Evolutionary conservation across 345 rosid species (phyloP), one percentile per base, ranked within the genome.

Genomic region (Rhodomyrtus tomentosa): DNA sequence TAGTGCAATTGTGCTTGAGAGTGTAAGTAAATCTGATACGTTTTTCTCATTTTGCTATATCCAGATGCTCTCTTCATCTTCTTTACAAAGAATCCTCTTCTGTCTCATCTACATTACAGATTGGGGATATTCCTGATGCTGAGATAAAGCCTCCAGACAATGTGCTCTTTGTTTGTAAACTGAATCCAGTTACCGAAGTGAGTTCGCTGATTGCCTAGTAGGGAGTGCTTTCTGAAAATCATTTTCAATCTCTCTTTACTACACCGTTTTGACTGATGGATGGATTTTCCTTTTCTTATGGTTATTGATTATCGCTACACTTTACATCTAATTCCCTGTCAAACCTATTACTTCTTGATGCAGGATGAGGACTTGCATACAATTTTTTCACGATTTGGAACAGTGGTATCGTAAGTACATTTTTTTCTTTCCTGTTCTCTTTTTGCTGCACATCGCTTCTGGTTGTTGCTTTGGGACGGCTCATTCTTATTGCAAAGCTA

Each of bases 321-420:
- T 50, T 16, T 3, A 50, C 25, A 55, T 56, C 15, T 55, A 32
- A 45, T 52, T 38, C 55, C 22, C 12, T 80, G 73, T 49, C 83
- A 73, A 83, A 55, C 84, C 50, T 55, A 32, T 85, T 24, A 56
- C 85, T 83, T 85, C 81, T 83, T 58, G 54, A 42, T 91, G 92
- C 93, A 97, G 99, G 99, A 97, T 84, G 99, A 95, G 89, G 99
- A 97, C 88, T 87, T 97, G 86, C 95, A 94, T 87, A 95, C 98
- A 20, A 97, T 97, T 81, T 95, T 97, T 88, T 97, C 99, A 84
- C 97, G 98, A 56, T 97, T 97, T 86, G 99, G 99, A 86, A 95
- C 91, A 50, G 98, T 95, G 52, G 72, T 90, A 84, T 91, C 95
- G 99, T 97, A 89, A 92, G 98, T 68, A 68, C 79, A 36, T 29